Base-by-base conservation (phyloP, 257 asterid species). In the Gentiana dahurica region DNA sequence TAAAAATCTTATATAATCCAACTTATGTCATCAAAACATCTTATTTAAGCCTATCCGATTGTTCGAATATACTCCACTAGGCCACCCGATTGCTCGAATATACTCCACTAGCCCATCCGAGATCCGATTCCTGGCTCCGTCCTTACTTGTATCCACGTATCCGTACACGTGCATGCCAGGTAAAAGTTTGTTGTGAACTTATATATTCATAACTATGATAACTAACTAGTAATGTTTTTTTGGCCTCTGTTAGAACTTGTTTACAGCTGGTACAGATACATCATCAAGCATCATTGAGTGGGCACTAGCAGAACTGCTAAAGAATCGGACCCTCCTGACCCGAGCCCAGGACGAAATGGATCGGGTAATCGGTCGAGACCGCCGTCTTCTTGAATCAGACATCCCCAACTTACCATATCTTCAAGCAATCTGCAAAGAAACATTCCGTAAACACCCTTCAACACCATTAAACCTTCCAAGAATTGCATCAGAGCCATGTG, bases 381-480 rank as follows among this genome's bases (percentile, higher is more conserved):
- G 79, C 0, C 65, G 79, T 3, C 56, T 77, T 24, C 1, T 50
- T 0, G 86, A 77, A 57, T 58, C 76, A 5, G 83, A 80, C 71
- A 47, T 77, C 6, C 72, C 73, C 1, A 80, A 76, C 3, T 65
- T 80, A 1, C 72, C 77, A 6, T 80, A 69, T 63, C 63, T 80
- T 5, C 73, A 68, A 57, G 79, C 81, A 35, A 72, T 77, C 39
- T 71, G 79, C 71, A 80, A 80, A 47, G 87, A 80, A 65, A 36
- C 87, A 15, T 71, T 68, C 34, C 70, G 83, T 7, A 74, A 66
- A 49, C 83, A 80, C 54, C 87, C 87, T 1, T 71, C 79, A 1
- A 74, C 81, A 1, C 87, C 87, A 2, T 36, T 80, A 44, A 77
- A 77, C 59, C 72, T 80, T 11, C 87, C 83, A 1, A 62, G 81